Evolutionary conservation across 371 early-diverging fungal species (phyloP), one percentile per base, ranked within the genome.

Genomic region (Capniomyces stellatus): DNA sequence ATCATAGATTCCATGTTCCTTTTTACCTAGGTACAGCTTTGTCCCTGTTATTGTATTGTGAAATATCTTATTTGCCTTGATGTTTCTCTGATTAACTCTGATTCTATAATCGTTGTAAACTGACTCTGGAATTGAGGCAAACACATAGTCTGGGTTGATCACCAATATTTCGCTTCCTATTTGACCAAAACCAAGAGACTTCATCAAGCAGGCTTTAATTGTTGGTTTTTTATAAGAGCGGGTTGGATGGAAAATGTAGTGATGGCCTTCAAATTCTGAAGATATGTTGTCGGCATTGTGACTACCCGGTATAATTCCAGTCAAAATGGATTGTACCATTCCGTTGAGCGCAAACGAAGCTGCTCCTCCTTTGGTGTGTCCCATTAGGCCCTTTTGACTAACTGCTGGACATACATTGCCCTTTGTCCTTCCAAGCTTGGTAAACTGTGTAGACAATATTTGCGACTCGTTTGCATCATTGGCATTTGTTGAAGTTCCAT

Each of bases 301-400:
- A 75, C 92, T 94, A 42, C 95, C 95, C 12, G 95, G 95, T 30
- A 92, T 72, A 48, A 90, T 65, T 63, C 93, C 89, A 27, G 85
- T 82, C 59, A 83, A 78, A 54, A 94, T 69, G 50, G 76, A 70
- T 67, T 94, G 93, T 48, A 94, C 69, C 52, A 85, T 75, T 59
- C 94, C 90, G 74, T 92, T 93, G 58, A 91, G 77, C 92, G 91
- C 92, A 89, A 89, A 94, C 2, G 91, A 88, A 46, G 92, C 92
- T 44, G 95, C 95, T 39, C 92, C 86, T 55, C 90, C 95, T 83
- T 94, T 94, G 40, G 95, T 90, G 61, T 93, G 94, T 54, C 92
- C 95, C 41, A 92, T 93, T 48, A 94, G 74, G 66, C 87, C 82
- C 64, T 94, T 94, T 57, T 94, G 95, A 77, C 85, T 85, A 58